Conservation (phyloP, 1,284 basidiomycete species). For the Calocybe gambosa region DNA sequence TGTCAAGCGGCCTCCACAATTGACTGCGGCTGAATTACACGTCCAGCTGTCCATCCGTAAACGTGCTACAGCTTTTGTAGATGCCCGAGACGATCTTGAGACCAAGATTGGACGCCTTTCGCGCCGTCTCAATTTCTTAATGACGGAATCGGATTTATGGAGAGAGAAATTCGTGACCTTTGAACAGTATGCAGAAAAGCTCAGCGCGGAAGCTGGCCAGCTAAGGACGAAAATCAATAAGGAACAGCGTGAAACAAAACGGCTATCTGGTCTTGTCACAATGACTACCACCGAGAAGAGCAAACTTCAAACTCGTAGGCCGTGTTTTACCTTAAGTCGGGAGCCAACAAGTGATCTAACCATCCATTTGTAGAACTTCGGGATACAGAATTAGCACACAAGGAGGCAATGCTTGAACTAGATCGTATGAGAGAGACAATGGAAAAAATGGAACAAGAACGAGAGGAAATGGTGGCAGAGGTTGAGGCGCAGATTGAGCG, state of each 20-base stretch:
- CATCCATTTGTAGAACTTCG: slow-evolving; percentile 42
- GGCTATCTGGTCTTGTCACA: slow-evolving; percentile 71
- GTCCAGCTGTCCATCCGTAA: slow-evolving; percentile 85
- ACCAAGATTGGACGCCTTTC: slow-evolving; percentile 83
- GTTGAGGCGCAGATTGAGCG: slow-evolving; percentile 84
- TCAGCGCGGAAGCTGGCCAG: slow-evolving; percentile 79
- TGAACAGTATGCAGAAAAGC: slow-evolving; percentile 87
- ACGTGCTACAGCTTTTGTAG: slow-evolving; percentile 86
- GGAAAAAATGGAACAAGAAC: slow-evolving; percentile 80
- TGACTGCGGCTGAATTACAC: slow-evolving; percentile 74
- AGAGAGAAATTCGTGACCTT: slow-evolving; percentile 88
- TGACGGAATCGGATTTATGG: slow-evolving; percentile 88
- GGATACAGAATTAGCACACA: slow-evolving; percentile 71
- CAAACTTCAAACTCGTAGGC: slow-evolving; percentile 68
- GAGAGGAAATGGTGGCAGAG: slow-evolving; percentile 80
- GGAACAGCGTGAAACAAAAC: slow-evolving; percentile 81
- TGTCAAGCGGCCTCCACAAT: slow-evolving; percentile 65
- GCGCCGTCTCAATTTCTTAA: slow-evolving; percentile 81
- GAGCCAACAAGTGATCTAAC: slow-evolving; percentile 9
- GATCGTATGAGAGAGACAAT: slow-evolving; percentile 69
- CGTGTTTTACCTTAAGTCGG: slow-evolving; percentile 7
- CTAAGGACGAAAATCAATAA: slow-evolving; percentile 79
- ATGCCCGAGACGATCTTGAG: slow-evolving; percentile 87
- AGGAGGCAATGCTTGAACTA: slow-evolving; percentile 62
- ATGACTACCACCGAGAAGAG: slow-evolving; percentile 71